Conservation (phyloP, 148 eudicot species). For the Camellia granthamiana region DNA sequence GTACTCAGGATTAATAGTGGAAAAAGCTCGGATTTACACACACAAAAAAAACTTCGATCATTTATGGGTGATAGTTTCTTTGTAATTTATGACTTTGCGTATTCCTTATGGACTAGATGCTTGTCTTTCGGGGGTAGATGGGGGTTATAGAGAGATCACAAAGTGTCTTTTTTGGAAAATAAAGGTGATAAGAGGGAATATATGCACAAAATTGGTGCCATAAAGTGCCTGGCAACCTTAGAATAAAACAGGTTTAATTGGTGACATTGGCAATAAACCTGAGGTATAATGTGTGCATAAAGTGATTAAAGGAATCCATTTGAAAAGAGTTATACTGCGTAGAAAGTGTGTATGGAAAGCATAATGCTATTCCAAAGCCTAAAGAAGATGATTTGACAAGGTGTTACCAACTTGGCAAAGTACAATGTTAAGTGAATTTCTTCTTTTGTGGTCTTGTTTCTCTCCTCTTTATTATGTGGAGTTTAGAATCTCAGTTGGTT, state of each 20-base stretch:
- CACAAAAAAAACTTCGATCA: background rate
- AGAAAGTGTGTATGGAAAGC: slow-evolving; percentile 9
- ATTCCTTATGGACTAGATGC: slow-evolving; percentile 23
- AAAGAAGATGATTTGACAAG: slow-evolving; percentile 8
- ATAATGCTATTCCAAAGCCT: slow-evolving; percentile 11
- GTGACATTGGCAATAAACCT: slow-evolving; percentile 13
- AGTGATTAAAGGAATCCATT: slow-evolving; percentile 31
- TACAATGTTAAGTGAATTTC: background rate
- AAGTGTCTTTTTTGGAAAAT: slow-evolving; percentile 13
- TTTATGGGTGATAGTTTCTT: background rate
- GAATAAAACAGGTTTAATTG: slow-evolving; percentile 18
- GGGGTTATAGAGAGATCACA: slow-evolving; percentile 6
- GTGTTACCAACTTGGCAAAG: background rate
- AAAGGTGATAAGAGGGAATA: slow-evolving; percentile 33
- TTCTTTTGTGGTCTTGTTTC: no score
- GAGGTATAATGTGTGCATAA: slow-evolving; percentile 14
- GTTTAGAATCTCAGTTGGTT: no score
- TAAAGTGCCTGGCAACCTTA: slow-evolving; percentile 29
- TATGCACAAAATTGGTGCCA: slow-evolving; percentile 36
- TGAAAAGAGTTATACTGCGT: slow-evolving; percentile 24
- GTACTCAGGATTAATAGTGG: no score
- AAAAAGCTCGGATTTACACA: no score
- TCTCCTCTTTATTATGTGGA: no score
- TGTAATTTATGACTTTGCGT: slow-evolving; percentile 7
- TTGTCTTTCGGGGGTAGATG: slow-evolving; percentile 10